A percentile compares a stretch with the other conserved stretches of the same genome.
Conservation (phyloP, 495 filamentous ascomycete species). For the Letharia lupina region DNA sequence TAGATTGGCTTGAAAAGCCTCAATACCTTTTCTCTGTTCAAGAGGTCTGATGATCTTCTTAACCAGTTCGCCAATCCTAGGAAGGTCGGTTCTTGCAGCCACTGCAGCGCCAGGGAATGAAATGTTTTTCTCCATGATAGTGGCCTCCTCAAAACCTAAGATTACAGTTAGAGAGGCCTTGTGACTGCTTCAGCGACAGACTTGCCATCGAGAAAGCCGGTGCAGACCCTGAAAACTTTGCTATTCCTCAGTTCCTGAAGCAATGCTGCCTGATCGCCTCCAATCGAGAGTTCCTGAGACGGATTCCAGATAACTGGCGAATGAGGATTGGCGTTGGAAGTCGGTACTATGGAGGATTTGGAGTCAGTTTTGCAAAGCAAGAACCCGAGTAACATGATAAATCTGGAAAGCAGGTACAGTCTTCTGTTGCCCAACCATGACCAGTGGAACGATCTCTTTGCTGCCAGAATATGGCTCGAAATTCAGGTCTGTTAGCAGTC, state of each 20-base stretch:
- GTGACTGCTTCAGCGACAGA: not conserved
- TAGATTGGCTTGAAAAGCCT: slow-evolving; percentile 4
- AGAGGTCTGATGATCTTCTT: slow-evolving; percentile 1
- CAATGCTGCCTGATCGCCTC: not conserved
- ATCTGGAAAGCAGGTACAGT: no score
- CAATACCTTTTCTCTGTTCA: slow-evolving; percentile 5
- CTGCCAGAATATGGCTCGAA: no score
- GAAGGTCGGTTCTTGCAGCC: not conserved
- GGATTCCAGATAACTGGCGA: no score
- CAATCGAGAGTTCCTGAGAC: not conserved
- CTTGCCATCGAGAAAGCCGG: slow-evolving; percentile 6
- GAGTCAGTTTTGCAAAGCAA: no score
- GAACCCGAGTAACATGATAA: no score
- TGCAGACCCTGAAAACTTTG: not conserved
- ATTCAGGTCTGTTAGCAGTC: no score
- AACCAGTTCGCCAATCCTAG: slow-evolving; percentile 3
- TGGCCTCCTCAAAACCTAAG: not conserved
- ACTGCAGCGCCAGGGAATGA: not conserved
- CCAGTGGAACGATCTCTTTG: no score
- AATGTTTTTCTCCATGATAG: not conserved
- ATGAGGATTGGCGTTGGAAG: no score
- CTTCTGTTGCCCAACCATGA: no score
- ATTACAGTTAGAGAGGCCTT: not conserved
- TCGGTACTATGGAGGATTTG: no score
- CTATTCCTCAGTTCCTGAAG: not conserved